phyloP scores from a whole-genome alignment of 768 basidiomycete genomes.

The Xerocomus potaroensis region DNA sequence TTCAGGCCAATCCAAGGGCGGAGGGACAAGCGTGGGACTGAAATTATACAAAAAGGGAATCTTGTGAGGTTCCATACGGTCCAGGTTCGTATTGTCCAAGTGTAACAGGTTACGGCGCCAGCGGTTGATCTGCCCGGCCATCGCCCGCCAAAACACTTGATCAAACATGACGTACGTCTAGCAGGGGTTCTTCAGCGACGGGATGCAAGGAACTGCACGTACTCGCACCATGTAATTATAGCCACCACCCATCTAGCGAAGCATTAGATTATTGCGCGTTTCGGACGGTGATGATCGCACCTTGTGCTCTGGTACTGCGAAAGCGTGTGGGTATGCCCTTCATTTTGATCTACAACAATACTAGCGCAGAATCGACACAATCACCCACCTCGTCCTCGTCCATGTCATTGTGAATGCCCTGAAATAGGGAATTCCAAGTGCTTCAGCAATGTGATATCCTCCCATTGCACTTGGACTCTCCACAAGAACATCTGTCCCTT shows the following conservation, averaged over 20 bases:
- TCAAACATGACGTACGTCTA: slow-evolving; percentile 97
- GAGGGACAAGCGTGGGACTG: slow-evolving; percentile 85
- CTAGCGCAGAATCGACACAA: neutral
- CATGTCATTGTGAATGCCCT: slow-evolving; percentile 98
- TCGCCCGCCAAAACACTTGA: slow-evolving; percentile 96
- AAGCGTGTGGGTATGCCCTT: slow-evolving; percentile 95
- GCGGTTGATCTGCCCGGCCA: slow-evolving; percentile 88
- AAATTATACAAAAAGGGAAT: slow-evolving; percentile 99
- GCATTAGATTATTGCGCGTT: slow-evolving; percentile 13
- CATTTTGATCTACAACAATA: slow-evolving; percentile 4
- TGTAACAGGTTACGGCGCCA: slow-evolving; percentile 80
- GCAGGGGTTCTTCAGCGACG: slow-evolving; percentile 3
- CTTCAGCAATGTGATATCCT: slow-evolving; percentile 95
- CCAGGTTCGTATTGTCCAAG: slow-evolving; percentile 78
- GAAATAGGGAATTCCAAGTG: slow-evolving; percentile 89
- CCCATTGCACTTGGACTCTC: slow-evolving; percentile 98
- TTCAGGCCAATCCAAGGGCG: slow-evolving; percentile 97
- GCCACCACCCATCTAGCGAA: slow-evolving; percentile 79
- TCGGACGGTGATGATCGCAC: slow-evolving; percentile 33
- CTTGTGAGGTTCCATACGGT: slow-evolving; percentile 96
- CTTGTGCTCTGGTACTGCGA: slow-evolving; percentile 96
- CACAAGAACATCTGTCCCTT: slow-evolving; percentile 87
- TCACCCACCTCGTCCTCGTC: slow-evolving; percentile 75
- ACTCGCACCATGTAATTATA: slow-evolving; percentile 93
- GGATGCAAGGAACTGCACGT: neutral